These are phyloP conservation scores for Metarhizium brunneum DNA, from an alignment of 2,329 filamentous ascomycete genomes.

Conservation along the genomic window DNA sequence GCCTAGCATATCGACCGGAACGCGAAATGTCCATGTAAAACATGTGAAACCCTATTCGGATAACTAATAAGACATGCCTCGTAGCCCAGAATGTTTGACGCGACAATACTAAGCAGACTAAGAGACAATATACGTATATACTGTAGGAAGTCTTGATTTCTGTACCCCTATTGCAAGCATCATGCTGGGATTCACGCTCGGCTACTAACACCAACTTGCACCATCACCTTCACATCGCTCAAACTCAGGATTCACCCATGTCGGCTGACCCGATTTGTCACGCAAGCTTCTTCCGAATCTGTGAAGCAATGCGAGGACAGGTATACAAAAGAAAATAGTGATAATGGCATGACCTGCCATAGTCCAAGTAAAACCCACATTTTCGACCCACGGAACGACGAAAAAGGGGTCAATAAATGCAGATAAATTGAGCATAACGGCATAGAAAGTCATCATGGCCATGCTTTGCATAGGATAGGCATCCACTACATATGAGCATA, in stretches of 20 bases:
- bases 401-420: conserved; percentile 39
- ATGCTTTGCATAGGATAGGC: conserved; percentile 45
- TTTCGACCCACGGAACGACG: conserved; percentile 36
- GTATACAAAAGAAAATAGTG: conserved; percentile 27
- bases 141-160: too few species aligned
- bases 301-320: conserved; percentile 23
- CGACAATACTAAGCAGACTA: too few species aligned
- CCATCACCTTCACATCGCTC: background rate
- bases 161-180: too few species aligned
- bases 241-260: conserved; percentile 1
- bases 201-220: too few species aligned
- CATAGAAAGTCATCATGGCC: conserved; percentile 44
- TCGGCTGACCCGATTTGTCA: background rate
- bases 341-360: conserved; percentile 39
- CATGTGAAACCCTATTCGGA: too few species aligned
- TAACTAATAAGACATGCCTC: too few species aligned
- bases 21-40: too few species aligned
- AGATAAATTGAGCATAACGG: conserved; percentile 41
- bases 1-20: too few species aligned
- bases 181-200: too few species aligned
- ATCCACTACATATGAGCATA: conserved; percentile 45
- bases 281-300: background rate
- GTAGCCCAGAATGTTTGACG: too few species aligned
- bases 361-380: conserved; percentile 39
- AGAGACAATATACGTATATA: too few species aligned